phyloP scores from a whole-genome alignment of 257 asterid species.

The Penstemon eatonii region DNA sequence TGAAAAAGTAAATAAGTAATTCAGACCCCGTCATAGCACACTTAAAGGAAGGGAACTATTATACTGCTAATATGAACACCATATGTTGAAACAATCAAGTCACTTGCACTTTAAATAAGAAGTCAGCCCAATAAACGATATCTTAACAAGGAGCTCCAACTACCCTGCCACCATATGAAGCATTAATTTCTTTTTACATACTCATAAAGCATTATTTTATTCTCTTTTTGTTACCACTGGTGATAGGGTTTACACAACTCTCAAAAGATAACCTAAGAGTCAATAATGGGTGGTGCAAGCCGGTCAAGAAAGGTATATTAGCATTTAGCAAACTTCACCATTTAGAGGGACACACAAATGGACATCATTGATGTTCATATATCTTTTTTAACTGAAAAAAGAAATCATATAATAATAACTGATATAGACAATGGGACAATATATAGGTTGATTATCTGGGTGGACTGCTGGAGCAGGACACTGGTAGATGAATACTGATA shows the following conservation, averaged over 20 bases:
- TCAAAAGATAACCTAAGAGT: no score
- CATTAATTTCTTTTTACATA: no score
- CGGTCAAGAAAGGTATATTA: not conserved
- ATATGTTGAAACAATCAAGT: slow-evolving; percentile 3
- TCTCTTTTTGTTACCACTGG: no score
- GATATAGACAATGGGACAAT: not conserved
- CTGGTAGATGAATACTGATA: not conserved
- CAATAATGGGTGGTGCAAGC: not conserved
- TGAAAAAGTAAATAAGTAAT: slow-evolving; percentile 36
- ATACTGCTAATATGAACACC: not conserved
- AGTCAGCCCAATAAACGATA: slow-evolving; percentile 7
- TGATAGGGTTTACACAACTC: no score
- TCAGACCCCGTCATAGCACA: slow-evolving; percentile 17
- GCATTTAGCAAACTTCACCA: not conserved
- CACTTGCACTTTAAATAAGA: not conserved
- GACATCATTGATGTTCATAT: not conserved
- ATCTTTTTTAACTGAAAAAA: not conserved
- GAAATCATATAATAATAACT: not conserved
- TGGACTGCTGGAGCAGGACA: not conserved
- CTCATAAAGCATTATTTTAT: no score
- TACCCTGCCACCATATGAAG: not conserved
- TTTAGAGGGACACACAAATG: not conserved
- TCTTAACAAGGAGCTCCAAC: slow-evolving; percentile 7
- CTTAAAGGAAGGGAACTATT: slow-evolving; percentile 15
- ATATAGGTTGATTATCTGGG: not conserved